A percentile compares a stretch with the other conserved stretches of the same genome.
phyloP scores from a whole-genome alignment of 495 filamentous ascomycete species.

The Aspergillus egyptiacus region DNA sequence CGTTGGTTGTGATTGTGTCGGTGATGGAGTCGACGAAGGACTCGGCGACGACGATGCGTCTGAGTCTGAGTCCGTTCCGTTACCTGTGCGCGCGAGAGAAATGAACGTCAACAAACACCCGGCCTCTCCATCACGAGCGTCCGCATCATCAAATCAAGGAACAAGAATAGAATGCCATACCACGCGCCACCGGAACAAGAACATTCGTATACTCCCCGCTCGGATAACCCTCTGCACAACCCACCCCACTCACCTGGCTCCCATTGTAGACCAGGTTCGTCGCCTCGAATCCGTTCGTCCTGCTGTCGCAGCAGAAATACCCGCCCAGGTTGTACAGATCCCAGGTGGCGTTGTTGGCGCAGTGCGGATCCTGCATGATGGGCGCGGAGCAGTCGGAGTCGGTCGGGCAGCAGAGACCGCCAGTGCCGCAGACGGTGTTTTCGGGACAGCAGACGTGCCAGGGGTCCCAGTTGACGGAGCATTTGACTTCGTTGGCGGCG shows the following conservation, averaged over 20 bases:
- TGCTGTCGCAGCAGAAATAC: background rate
- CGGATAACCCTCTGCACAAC: background rate
- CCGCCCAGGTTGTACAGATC: background rate
- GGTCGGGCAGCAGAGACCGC: background rate
- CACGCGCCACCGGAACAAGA: background rate
- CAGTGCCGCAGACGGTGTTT: background rate
- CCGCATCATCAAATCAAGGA: background rate
- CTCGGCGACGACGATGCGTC: background rate
- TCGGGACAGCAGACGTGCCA: conserved; percentile 1
- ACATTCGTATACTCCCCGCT: background rate
- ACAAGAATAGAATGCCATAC: too few species aligned
- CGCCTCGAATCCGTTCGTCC: background rate
- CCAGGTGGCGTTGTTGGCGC: conserved; percentile 4
- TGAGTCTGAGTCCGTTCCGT: background rate
- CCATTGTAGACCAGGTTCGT: background rate
- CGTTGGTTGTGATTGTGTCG: background rate
- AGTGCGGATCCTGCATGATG: background rate
- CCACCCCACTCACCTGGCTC: background rate
- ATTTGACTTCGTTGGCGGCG: background rate
- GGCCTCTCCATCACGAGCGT: too few species aligned
- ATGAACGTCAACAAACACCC: too few species aligned
- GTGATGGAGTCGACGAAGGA: background rate
- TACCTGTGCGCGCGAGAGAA: background rate
- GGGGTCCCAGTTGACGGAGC: background rate
- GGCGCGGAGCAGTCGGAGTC: background rate